Percentiles rank a stretch among this genome's conserved stretches.
phyloP scores from a whole-genome alignment of 768 basidiomycete species.

The Sporobolomyces pararoseus region DNA sequence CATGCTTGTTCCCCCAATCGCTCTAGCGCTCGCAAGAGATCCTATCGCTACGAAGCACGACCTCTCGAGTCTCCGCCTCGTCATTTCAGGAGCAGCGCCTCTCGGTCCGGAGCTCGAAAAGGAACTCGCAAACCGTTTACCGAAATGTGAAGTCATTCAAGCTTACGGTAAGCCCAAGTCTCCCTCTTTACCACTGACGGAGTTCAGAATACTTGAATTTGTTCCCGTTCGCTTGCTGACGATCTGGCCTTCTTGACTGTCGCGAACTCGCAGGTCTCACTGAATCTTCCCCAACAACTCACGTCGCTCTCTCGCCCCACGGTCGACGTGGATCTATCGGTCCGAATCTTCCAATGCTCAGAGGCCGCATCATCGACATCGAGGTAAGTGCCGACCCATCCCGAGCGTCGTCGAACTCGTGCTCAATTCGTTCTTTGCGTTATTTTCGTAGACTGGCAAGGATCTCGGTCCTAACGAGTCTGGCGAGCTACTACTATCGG shows the following conservation, averaged over 20 bases:
- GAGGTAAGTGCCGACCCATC: conserved; percentile 10
- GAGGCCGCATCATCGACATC: conserved; percentile 33
- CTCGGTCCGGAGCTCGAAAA: conserved; percentile 42
- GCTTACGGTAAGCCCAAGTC: conserved; percentile 14
- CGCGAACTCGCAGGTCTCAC: conserved; percentile 34
- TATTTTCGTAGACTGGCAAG: conserved; percentile 21
- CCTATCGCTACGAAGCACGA: conserved; percentile 41
- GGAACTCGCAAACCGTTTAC: conserved; percentile 31
- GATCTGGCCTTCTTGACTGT: too few species aligned
- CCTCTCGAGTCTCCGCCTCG: conserved; percentile 27
- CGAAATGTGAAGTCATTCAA: conserved; percentile 10
- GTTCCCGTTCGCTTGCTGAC: too few species aligned
- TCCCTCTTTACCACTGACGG: too few species aligned
- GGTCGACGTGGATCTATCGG: conserved; percentile 30
- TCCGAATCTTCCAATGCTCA: conserved; percentile 37
- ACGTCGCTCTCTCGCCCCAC: conserved; percentile 12
- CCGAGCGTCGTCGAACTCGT: not conserved
- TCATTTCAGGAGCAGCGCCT: conserved; percentile 45
- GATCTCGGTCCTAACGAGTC: conserved; percentile 27
- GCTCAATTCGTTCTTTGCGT: not conserved
- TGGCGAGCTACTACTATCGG: conserved; percentile 40
- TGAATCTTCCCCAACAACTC: conserved; percentile 35
- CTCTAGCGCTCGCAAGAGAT: conserved; percentile 37
- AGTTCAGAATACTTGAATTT: too few species aligned
- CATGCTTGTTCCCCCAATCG: conserved; percentile 44